These are phyloP conservation scores for Globisporangium radiosum DNA, from an alignment of 352 stramenopile species.

Conservation along the genomic window DNA sequence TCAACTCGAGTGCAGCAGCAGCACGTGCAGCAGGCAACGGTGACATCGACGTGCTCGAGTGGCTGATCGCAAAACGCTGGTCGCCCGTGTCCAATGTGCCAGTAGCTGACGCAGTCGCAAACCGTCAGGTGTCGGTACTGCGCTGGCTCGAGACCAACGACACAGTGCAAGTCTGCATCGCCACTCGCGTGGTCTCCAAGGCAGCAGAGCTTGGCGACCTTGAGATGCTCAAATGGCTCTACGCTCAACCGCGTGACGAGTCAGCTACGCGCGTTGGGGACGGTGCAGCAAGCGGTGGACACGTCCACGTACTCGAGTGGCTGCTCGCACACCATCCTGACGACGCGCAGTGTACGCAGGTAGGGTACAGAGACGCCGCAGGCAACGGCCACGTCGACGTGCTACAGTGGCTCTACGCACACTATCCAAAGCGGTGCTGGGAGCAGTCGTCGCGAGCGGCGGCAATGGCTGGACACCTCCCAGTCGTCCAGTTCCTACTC, in stretches of 20 bases:
- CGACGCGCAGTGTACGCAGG: not conserved
- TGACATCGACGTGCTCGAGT: not conserved
- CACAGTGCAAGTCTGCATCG: not conserved
- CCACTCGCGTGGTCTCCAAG: too few species aligned
- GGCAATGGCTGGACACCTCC: not conserved
- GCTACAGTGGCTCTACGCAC: too few species aligned
- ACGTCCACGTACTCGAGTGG: slow-evolving; percentile 1
- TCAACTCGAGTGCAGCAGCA: too few species aligned
- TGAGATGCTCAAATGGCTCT: slow-evolving; percentile 1
- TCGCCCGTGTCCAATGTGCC: not conserved
- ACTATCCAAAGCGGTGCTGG: too few species aligned
- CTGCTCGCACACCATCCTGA: not conserved
- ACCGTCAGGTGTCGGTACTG: not conserved
- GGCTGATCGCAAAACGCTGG: not conserved
- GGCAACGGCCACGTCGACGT: too few species aligned
- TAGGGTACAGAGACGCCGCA: not conserved
- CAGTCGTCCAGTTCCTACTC: not conserved
- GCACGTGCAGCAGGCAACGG: not conserved
- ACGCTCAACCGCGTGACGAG: not conserved
- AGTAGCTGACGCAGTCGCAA: not conserved
- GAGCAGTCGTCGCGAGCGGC: not conserved
- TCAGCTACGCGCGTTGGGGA: not conserved
- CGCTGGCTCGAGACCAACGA: not conserved
- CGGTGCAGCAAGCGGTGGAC: not conserved
- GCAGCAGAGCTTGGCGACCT: not conserved